Evolutionary conservation across 306 rosid species (phyloP).

Genomic region (Begonia peltatifolia): DNA sequence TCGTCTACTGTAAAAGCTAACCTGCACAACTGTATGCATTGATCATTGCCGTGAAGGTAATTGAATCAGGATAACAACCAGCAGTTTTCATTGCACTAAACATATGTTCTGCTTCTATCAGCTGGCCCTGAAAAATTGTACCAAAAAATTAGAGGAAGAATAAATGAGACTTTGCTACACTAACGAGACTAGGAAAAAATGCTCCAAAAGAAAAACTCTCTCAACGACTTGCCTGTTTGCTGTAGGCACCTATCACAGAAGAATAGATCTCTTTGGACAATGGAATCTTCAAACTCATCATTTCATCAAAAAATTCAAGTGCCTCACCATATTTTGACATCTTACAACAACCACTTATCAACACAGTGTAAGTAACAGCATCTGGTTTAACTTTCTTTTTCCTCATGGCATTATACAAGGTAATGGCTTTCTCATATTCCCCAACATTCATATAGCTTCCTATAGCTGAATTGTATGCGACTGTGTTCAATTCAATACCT

Average conservation of each 20-base stretch:
- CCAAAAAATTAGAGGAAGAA: not conserved
- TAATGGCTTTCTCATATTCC: conserved; percentile 61
- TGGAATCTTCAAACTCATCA: conserved; percentile 49
- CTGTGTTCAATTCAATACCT: conserved; percentile 69
- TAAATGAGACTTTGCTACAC: conserved; percentile 6
- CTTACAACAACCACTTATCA: conserved; percentile 88
- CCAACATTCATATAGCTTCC: conserved; percentile 80
- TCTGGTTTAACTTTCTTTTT: conserved; percentile 47
- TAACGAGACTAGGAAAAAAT: conserved; percentile 6
- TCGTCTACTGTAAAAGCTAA: conserved; percentile 9
- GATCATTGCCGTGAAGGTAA: conserved; percentile 74
- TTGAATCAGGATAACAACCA: conserved; percentile 60
- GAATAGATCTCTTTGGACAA: conserved; percentile 70
- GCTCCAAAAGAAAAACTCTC: conserved; percentile 10
- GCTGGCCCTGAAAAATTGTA: conserved; percentile 43
- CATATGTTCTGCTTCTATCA: conserved; percentile 57
- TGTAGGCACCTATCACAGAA: conserved; percentile 61
- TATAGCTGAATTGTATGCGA: conserved; percentile 84
- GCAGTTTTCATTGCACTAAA: conserved; percentile 52
- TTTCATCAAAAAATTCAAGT: conserved; percentile 42
- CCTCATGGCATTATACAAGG: conserved; percentile 58
- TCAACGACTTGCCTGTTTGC: conserved; percentile 54
- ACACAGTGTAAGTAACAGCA: conserved; percentile 67
- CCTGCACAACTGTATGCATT: conserved; percentile 62
- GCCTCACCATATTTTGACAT: conserved; percentile 74